Evolutionary conservation across 768 basidiomycete species (phyloP), one percentile per base, ranked within the genome.

Genomic region (Boletus rufocinnamomeus): DNA sequence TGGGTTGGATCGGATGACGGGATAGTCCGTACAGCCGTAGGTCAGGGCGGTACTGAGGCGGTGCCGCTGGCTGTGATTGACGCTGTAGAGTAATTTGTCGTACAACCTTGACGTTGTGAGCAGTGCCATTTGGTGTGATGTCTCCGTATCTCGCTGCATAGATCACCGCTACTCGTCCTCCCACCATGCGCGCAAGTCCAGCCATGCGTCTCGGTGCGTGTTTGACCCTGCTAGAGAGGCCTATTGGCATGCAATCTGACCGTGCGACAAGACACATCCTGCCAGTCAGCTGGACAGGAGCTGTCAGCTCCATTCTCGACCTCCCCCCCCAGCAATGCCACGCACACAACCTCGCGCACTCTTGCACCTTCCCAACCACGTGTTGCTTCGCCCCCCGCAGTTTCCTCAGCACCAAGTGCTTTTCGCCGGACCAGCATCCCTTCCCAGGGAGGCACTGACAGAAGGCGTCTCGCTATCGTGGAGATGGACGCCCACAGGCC

Each of bases 391-490:
- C 60, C 66, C 72, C 35, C 74, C 30, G 61, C 72, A 27, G 68
- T 64, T 21, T 52, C 61, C 67, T 52, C 72, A 13, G 63, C 73
- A 25, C 65, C 67, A 41, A 73, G 63, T 50, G 74, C 59, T 25
- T 74, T 75, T 58, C 76, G 76, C 19, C 78, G 85, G 58, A 75
- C 81, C 30, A 83, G 80, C 63, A 72, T 77, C 19, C 84, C 82
- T 21, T 82, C 87, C 1, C 80, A 83, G 67, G 84, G 84, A 58
- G 80, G 82, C 63, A 75, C 80, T 52, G 87, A 88, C 74, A 82
- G 87, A 65, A 79, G 88, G 50, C 78, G 86, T 57, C 75, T 88
- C 50, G 86, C 86, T 45, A 84, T 90, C 60, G 82, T 89, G 40
- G 79, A 88, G 72, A 77, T 85, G 79, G 81, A 83, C 71, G 55